Percentiles rank a stretch among this genome's conserved stretches.
Evolutionary conservation across 2,329 filamentous ascomycete genomes (phyloP).

Genomic region (Annulohypoxylon truncatum): DNA sequence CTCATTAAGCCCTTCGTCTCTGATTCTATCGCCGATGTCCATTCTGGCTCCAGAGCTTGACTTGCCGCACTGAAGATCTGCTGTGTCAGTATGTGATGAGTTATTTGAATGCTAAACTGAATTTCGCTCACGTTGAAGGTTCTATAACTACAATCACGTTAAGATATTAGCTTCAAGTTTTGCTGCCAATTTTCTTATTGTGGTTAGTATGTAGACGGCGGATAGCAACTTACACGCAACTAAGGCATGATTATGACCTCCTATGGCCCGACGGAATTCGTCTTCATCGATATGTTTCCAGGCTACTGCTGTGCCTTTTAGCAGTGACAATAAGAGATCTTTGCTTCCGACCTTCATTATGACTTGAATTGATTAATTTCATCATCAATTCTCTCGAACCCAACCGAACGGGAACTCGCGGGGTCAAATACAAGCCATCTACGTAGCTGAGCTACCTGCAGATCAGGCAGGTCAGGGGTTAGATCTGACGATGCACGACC

Average conservation of each 20-base stretch:
- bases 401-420: conserved; percentile 28
- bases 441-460: conserved; percentile 37
- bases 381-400: conserved; percentile 5
- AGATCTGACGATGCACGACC: conserved; percentile 43
- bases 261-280: conserved; percentile 46
- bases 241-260: conserved; percentile 44
- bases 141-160: conserved; percentile 34
- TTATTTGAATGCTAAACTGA: neutral
- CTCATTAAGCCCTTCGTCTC: conserved; percentile 47
- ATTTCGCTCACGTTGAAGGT: conserved; percentile 44
- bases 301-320: conserved; percentile 26
- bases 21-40: conserved; percentile 45
- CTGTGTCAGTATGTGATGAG: conserved; percentile 15
- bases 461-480: conserved; percentile 46
- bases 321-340: conserved; percentile 24
- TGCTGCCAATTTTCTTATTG: neutral
- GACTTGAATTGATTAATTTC: conserved; percentile 5
- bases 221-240: conserved; percentile 48
- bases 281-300: conserved; percentile 45
- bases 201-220: neutral
- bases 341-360: conserved; percentile 39
- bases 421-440: conserved; percentile 36
- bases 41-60: conserved; percentile 53
- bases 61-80: conserved; percentile 45
- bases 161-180: neutral